These are phyloP conservation scores for Vinca minor DNA, from an alignment of 257 asterid species.

Conservation along the genomic window DNA sequence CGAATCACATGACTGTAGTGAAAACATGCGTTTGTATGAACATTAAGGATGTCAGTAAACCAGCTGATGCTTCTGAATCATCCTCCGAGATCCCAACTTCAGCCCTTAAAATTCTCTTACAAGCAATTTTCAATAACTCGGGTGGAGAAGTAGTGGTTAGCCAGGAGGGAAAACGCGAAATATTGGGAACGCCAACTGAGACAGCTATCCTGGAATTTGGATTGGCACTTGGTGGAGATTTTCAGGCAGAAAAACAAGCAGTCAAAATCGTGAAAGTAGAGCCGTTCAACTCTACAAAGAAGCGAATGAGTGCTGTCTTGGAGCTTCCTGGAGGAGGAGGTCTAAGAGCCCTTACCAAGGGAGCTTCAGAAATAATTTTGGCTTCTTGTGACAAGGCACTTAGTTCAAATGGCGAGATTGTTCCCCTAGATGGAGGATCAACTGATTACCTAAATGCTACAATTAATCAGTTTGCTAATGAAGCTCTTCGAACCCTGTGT, in stretches of 20 bases:
- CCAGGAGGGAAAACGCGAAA: constrained; percentile 45
- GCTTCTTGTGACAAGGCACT: constrained; percentile 69
- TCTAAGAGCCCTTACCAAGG: constrained; percentile 72
- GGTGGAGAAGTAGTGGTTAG: constrained; percentile 81
- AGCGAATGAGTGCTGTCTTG: constrained; percentile 69
- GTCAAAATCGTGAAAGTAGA: constrained; percentile 57
- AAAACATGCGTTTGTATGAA: constrained; percentile 70
- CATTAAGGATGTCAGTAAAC: constrained; percentile 30
- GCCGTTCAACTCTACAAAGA: constrained; percentile 85
- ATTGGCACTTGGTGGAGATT: constrained; percentile 64
- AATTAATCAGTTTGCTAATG: constrained; percentile 60
- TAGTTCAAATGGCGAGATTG: constrained; percentile 48
- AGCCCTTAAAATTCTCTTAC: constrained; percentile 36
- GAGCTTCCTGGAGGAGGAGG: constrained; percentile 60
- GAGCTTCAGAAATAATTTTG: constrained; percentile 81
- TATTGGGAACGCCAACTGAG: constrained; percentile 88
- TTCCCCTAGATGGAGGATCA: constrained; percentile 44
- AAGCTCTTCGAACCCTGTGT: constrained; percentile 81
- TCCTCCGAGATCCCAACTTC: constrained; percentile 41
- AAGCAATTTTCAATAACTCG: constrained; percentile 74
- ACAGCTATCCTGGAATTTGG: constrained; percentile 79
- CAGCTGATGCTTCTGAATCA: constrained; percentile 26
- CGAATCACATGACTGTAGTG: constrained; percentile 84
- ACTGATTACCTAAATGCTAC: constrained; percentile 31
- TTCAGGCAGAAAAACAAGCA: constrained; percentile 38